These are phyloP conservation scores for Fusarium staphyleae DNA, from an alignment of 2,329 filamentous ascomycete genomes.

Conservation along the genomic window DNA sequence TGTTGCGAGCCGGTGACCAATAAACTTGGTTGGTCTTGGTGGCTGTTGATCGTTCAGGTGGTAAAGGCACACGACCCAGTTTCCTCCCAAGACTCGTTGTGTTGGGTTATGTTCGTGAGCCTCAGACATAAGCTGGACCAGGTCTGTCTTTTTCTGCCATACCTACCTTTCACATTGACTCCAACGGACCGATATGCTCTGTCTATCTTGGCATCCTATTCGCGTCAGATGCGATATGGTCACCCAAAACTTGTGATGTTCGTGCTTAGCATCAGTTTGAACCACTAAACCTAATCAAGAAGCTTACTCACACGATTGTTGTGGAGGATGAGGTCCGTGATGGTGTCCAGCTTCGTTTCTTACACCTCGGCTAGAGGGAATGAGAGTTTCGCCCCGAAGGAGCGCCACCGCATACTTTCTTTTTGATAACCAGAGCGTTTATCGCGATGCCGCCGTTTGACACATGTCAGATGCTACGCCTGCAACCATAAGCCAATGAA, in stretches of 20 bases:
- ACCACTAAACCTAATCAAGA: constrained; percentile 14
- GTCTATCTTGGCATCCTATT: neutral
- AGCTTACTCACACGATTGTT: constrained; percentile 3
- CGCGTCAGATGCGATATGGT: neutral
- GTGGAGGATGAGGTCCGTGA: neutral
- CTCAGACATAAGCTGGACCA: neutral
- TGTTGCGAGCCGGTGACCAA: too few species aligned
- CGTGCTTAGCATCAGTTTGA: constrained; percentile 4
- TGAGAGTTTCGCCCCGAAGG: constrained; percentile 1
- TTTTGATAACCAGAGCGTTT: neutral
- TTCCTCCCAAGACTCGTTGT: neutral
- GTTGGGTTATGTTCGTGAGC: constrained; percentile 3
- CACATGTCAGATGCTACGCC: constrained; percentile 9
- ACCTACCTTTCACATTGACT: too few species aligned
- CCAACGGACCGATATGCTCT: neutral
- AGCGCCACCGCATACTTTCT: neutral
- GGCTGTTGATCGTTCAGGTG: constrained; percentile 7
- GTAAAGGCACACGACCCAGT: constrained; percentile 7
- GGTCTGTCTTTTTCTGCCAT: too few species aligned
- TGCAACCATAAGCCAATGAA: constrained; percentile 1
- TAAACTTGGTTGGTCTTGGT: neutral
- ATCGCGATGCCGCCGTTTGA: constrained; percentile 7
- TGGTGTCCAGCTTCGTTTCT: neutral
- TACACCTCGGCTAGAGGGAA: constrained; percentile 7
- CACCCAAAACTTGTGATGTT: neutral